Base-by-base conservation (phyloP, 1,284 basidiomycete species). In the Sanghuangporus sanghuang region DNA sequence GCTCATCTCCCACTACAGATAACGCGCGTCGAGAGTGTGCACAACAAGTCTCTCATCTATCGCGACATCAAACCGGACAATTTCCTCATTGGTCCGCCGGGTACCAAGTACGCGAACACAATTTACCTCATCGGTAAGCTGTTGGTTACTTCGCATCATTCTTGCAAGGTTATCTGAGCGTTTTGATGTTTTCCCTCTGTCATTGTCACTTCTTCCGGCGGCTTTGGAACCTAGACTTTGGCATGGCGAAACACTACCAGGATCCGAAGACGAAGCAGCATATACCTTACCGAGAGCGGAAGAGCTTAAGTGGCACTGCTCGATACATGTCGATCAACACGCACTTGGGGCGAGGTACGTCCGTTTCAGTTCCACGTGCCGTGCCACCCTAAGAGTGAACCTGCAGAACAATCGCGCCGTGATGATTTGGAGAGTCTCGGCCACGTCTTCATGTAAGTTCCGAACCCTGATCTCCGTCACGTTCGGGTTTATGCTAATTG, bases 321-420 rank as follows among this genome's bases (percentile, higher is more conserved):
- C 92, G 96, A 62, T 99, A 98, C 81, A 98, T 97, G 82, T 96
- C 94, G 52, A 98, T 98, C 83, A 98, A 98, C 77, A 98, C 96
- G 23, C 96, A 98, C 76, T 81, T 98, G 70, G 96, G 96, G 49
- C 87, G 95, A 69, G 93, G 94, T 79, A 83, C 85, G 78, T 71
- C 16, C 1, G 53, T 54, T 54, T 38, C 36, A n/a, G 53, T 36
- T 16, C 27, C 53, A 38, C 16, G 9, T 35, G 16, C 9, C 52
- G 9, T 48, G n/a, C n/a, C 44, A 49, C 11, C 12, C 35, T 39
- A 21, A 60, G 21, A 21, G 5, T 54, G 57, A 6, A 36, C 38
- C 23, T 52, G 79, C 82, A 69, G 83, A 84, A 73, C 83, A 85
- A 74, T 95, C 93, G 55, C 87, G 95, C 67, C 83, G 95, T 68